A percentile compares a stretch with the other conserved stretches of the same genome.
Evolutionary conservation across 2,329 filamentous ascomycete species (phyloP).

Genomic region (Trichoderma lentiforme): DNA sequence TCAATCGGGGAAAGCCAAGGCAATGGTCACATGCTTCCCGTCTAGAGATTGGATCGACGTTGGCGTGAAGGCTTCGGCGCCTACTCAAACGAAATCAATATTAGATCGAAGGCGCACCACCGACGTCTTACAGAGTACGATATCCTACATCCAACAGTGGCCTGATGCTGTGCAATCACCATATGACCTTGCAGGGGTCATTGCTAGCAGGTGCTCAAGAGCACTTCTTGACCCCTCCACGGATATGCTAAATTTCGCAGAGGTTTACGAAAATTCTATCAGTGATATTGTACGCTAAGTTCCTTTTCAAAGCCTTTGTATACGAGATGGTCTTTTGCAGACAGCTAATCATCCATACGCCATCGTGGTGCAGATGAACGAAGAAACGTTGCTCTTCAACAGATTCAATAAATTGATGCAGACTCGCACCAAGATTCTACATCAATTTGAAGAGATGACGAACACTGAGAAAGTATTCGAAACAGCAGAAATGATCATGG

Average conservation of each 20-base stretch:
- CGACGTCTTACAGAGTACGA: not conserved
- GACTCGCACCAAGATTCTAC: not conserved
- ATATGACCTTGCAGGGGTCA: not conserved
- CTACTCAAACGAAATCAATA: rapidly evolving
- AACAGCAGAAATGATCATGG: not conserved
- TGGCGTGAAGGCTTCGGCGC: not conserved
- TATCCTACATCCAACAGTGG: not conserved
- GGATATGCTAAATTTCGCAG: not conserved
- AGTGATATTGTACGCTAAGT: not conserved
- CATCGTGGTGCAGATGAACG: too few species aligned
- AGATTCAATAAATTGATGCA: too few species aligned
- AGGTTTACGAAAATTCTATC: not conserved
- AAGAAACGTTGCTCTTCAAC: too few species aligned
- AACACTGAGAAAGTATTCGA: rapidly evolving
- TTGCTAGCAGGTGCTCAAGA: not conserved
- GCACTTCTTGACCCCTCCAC: not conserved
- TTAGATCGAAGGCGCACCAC: not conserved
- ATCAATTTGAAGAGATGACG: not conserved
- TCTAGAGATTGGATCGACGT: not conserved
- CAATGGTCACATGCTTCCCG: not conserved
- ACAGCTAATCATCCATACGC: too few species aligned
- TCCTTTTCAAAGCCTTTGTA: too few species aligned
- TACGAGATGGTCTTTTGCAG: too few species aligned
- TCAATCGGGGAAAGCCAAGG: not conserved
- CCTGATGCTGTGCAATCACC: not conserved